Base-by-base conservation (phyloP, 805 yeast genomes). In the Kregervanrija delftensis region DNA sequence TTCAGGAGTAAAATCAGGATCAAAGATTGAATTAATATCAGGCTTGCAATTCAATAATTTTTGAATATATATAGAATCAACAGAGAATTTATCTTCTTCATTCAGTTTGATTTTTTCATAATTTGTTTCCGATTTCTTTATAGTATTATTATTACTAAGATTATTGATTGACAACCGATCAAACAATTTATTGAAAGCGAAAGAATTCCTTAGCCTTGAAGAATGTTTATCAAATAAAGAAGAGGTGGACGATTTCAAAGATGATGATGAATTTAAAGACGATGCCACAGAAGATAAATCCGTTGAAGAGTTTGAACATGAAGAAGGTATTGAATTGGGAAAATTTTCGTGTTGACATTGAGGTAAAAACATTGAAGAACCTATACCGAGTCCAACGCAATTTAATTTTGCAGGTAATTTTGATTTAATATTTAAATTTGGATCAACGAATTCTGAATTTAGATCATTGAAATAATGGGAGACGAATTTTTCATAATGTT, bases 401-500 rank as follows among this genome's bases (percentile, higher is more conserved):
- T 38, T 36, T 4, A 37, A 14, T 16, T 33, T 34, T 15, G 52
- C 33, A 3, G 39, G 6, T 5, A 12, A 16, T 28, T 47, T 35
- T 2, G 53, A 44, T 38, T 59, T 61, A 32, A 59, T 48, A 43
- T 61, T 58, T 6, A 61, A 39, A 32, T 50, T 50, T 6, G 65
- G 63, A 39, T 62, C 65, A 8, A 55, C 49, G 33, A 45, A 53
- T 8, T 51, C 49, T 6, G 63, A 53, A 10, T 45, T 35, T 30
- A 62, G 39, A 30, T 55, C 51, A 36, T 49, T 42, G 37, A 60
- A 60, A 30, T 52, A 52, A 40, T 52, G 47, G 4, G 48, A 40
- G 1, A 58, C 57, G 17, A 33, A 50, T 33, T 44, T 52, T 13
- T 39, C 43, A 30, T 49, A 49, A 8, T 43, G 34, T 8, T 49